These are phyloP conservation scores for Backusella macrospora DNA, from an alignment of 192 early-diverging fungal species.

Conservation along the genomic window DNA sequence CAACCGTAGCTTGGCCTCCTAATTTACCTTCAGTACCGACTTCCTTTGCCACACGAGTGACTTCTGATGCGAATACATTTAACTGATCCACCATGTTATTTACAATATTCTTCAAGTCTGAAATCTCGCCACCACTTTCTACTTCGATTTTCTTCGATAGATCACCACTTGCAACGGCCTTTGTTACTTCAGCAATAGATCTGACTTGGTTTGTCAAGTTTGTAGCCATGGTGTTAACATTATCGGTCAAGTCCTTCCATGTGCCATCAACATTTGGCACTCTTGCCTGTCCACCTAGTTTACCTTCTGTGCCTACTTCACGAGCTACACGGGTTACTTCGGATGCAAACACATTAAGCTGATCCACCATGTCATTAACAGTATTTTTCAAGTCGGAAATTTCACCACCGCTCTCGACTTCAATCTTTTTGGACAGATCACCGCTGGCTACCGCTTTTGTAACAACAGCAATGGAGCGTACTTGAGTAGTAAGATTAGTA, in stretches of 20 bases:
- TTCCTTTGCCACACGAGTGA: constrained; percentile 62
- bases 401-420: constrained; percentile 62
- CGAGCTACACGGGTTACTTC: constrained; percentile 61
- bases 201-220: constrained; percentile 57
- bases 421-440: constrained; percentile 62
- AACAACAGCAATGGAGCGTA: constrained; percentile 67
- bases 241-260: constrained; percentile 59
- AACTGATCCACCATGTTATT: constrained; percentile 65
- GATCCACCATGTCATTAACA: constrained; percentile 83
- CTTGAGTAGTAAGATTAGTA: constrained; percentile 61
- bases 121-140: constrained; percentile 54
- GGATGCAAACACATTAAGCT: constrained; percentile 53
- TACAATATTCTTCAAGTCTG: constrained; percentile 60
- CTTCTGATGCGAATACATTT: constrained; percentile 61
- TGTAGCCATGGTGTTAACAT: constrained; percentile 61
- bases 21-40: constrained; percentile 74
- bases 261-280: constrained; percentile 51
- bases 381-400: constrained; percentile 74
- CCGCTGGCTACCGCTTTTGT: constrained; percentile 58
- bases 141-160: constrained; percentile 54
- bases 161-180: constrained; percentile 56
- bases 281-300: constrained; percentile 57
- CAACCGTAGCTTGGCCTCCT: constrained; percentile 64
- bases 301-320: constrained; percentile 64
- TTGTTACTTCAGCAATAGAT: constrained; percentile 53